These are phyloP conservation scores for Tetrastigma voinierianum DNA, from an alignment of 164 flowering plant genomes.

Conservation along the genomic window DNA sequence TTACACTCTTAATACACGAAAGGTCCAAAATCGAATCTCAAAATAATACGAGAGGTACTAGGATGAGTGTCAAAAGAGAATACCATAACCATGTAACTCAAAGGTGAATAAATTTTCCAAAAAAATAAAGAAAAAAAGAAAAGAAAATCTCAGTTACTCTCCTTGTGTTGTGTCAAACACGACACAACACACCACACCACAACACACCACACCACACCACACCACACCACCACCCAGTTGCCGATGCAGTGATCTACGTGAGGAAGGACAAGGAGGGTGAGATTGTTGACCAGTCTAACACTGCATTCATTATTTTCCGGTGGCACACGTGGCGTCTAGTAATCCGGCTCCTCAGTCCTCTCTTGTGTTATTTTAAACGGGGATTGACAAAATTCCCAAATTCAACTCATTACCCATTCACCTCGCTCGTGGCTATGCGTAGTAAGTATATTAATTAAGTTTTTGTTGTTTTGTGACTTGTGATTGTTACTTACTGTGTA, in stretches of 20 bases:
- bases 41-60: no score
- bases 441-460: background rate
- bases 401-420: background rate
- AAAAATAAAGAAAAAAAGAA: no score
- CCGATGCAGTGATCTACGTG: background rate
- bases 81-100: no score
- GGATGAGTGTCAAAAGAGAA: no score
- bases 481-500: no score
- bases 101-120: no score
- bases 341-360: background rate
- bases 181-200: no score
- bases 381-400: background rate
- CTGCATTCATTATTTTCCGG: background rate
- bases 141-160: no score
- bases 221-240: background rate
- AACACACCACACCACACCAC: no score
- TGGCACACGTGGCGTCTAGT: conserved; percentile 25
- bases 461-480: background rate
- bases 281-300: conserved; percentile 19
- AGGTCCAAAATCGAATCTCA: no score
- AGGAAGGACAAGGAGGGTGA: background rate
- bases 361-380: background rate
- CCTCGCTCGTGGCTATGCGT: background rate
- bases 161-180: no score
- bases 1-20: no score